Base-by-base conservation (phyloP, 1,284 basidiomycete species). In the Peniophora sp. region DNA sequence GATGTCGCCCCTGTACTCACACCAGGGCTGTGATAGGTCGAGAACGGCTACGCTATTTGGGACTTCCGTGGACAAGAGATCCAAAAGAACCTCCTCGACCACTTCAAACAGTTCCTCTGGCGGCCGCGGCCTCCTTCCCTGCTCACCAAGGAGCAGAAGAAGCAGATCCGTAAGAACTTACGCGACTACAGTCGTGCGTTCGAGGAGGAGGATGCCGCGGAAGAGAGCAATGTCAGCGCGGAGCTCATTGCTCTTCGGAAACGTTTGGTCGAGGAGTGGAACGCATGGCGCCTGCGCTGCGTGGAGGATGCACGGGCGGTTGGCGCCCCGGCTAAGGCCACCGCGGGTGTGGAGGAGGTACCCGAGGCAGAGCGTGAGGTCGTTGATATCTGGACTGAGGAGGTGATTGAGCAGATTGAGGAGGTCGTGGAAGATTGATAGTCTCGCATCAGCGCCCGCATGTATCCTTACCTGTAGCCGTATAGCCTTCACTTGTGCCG, bases 71-170 rank as follows among this genome's bases (percentile, higher is more conserved):
- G 97, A 23, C 85, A 91, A 64, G 92, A 97, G 69, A 77, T 97
- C 44, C 78, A 86, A 63, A 95, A 95, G 69, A 82, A 88, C 54
- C 83, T 94, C 54, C 76, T 89, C 56, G 97, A 99, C 65, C 85
- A 89, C 54, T 99, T 99, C 81, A 99, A 99, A 76, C 97, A 99
- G 69, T 94, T 99, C 70, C 78, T 98, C 52, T 99, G 97, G 97
- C 86, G 97, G 35, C 95, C 96, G 37, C 85, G 97, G 22, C 94
- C 97, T 3, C 80, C 84, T 32, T 88, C 92, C 5, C 72, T 99
- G 50, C 77, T 99, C 51, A 78, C 81, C 54, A 94, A 90, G 67
- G 93, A 97, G 52, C 83, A 93, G 57, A 94, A 97, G 65, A 87
- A 87, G 61, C 81, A 79, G 53, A 85, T 99, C 54, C 82, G 92